A percentile compares a stretch with the other conserved stretches of the same genome.
These are phyloP conservation scores for Globisporangium emineosum DNA, from an alignment of 352 stramenopile species.

Conservation along the genomic window DNA sequence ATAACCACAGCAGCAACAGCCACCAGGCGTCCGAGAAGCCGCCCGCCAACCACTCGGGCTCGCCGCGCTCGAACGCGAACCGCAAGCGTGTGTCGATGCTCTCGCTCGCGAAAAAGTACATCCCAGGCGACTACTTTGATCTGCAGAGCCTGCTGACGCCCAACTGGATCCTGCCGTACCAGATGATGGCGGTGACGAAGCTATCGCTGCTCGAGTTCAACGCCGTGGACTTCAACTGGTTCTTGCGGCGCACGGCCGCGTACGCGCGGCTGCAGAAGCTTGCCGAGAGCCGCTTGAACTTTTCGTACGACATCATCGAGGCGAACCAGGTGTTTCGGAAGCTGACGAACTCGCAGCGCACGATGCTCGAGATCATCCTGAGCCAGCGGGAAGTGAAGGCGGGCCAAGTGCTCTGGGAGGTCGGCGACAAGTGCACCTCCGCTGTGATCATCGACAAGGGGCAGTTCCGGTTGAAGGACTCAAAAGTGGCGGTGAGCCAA, in stretches of 20 bases:
- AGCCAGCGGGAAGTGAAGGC: constrained; percentile 50
- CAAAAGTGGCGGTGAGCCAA: constrained; percentile 23
- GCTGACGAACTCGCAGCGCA: constrained; percentile 80
- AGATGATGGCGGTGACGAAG: constrained; percentile 64
- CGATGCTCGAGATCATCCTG: constrained; percentile 83
- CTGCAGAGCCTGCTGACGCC: constrained; percentile 75
- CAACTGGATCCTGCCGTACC: constrained; percentile 56
- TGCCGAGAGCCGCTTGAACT: constrained; percentile 69
- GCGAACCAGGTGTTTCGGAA: constrained; percentile 77
- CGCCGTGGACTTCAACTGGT: constrained; percentile 83
- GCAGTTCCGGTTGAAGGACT: constrained; percentile 65
- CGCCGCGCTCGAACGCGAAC: constrained; percentile 23
- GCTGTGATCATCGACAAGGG: constrained; percentile 82
- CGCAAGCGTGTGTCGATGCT: constrained; percentile 60
- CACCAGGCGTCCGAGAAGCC: constrained; percentile 3
- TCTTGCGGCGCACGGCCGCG: constrained; percentile 64
- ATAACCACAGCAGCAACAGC: neutral
- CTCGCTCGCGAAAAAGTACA: constrained; percentile 70
- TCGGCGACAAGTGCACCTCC: constrained; percentile 56
- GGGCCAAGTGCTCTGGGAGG: constrained; percentile 74
- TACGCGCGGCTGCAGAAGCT: constrained; percentile 74
- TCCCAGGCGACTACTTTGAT: constrained; percentile 88
- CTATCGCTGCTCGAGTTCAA: constrained; percentile 81
- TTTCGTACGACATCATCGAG: constrained; percentile 78
- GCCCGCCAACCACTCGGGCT: neutral